Conservation (phyloP, 1,139 yeast species). For the Fermentozyma sake region DNA sequence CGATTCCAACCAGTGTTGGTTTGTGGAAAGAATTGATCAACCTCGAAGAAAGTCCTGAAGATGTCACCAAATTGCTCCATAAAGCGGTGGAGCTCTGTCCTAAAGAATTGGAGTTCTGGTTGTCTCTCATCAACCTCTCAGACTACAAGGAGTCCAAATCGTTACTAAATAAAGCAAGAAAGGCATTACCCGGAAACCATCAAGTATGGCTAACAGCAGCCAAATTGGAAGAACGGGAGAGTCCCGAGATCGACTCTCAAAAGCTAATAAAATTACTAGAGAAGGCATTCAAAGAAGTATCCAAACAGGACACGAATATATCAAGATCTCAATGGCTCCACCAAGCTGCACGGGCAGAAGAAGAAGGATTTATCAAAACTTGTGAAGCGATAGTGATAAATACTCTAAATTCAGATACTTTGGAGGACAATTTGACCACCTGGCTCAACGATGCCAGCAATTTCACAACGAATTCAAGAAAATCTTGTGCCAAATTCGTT, state of each 20-base stretch:
- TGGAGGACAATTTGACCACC: constrained; percentile 3
- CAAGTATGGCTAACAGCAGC: constrained; percentile 71
- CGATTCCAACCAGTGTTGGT: constrained; percentile 39
- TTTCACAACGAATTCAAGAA: constrained; percentile 20
- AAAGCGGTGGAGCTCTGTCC: constrained; percentile 76
- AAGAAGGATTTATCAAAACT: constrained; percentile 31
- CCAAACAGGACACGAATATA: constrained; percentile 3
- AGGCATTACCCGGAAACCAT: constrained; percentile 44
- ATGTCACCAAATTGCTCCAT: constrained; percentile 50
- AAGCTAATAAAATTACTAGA: constrained; percentile 42
- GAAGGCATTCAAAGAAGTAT: constrained; percentile 47
- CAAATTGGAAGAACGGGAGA: constrained; percentile 61
- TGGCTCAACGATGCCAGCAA: constrained; percentile 36
- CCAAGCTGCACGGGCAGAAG: constrained; percentile 35
- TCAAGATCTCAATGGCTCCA: constrained; percentile 41
- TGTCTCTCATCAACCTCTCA: constrained; percentile 38
- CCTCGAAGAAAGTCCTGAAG: constrained; percentile 39
- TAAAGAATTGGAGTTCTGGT: constrained; percentile 62
- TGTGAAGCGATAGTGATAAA: constrained; percentile 34
- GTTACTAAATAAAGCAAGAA: constrained; percentile 58
- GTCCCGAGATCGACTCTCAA: constrained; percentile 24
- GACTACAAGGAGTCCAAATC: constrained; percentile 48
- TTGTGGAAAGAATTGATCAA: constrained; percentile 56
- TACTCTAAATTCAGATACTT: constrained; percentile 14
- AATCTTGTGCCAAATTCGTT: constrained; percentile 41